Evolutionary conservation across 129 eudicot species (phyloP).

Genomic region (Arctium minus): DNA sequence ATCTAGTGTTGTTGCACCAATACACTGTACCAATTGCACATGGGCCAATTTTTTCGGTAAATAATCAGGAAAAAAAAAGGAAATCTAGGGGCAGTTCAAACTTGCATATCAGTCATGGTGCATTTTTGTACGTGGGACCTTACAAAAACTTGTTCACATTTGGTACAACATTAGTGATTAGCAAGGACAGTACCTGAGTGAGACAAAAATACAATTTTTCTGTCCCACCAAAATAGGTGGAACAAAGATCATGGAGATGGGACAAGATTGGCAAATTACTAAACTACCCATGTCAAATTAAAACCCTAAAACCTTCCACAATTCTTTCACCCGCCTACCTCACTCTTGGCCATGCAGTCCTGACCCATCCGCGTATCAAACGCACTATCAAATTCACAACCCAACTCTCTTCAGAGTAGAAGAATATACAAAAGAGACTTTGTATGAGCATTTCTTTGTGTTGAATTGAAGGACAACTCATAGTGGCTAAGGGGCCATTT

Average conservation of each 20-base stretch:
- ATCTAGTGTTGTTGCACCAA: slow-evolving; percentile 94
- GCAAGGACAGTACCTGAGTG: not conserved
- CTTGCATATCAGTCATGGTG: not conserved
- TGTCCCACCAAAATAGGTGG: not conserved
- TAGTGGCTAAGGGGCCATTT: no score
- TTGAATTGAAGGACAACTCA: not conserved
- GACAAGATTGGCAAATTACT: not conserved
- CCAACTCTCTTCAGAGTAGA: not conserved
- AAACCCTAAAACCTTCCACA: not conserved
- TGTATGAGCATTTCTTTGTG: not conserved
- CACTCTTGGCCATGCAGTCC: not conserved
- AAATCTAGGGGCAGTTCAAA: not conserved
- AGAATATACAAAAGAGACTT: not conserved
- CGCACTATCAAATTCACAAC: not conserved
- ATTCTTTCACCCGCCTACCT: not conserved
- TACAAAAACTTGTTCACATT: not conserved
- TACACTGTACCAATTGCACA: slow-evolving; percentile 47
- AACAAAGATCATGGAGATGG: not conserved
- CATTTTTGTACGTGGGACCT: no score
- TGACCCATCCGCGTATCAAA: not conserved
- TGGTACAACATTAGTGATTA: no score
- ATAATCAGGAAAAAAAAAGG: not conserved
- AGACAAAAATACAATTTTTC: not conserved
- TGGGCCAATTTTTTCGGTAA: not conserved
- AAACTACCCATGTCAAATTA: not conserved